These are phyloP conservation scores for Didymella pinodella DNA, from an alignment of 2,329 filamentous ascomycete species.

Conservation along the genomic window DNA sequence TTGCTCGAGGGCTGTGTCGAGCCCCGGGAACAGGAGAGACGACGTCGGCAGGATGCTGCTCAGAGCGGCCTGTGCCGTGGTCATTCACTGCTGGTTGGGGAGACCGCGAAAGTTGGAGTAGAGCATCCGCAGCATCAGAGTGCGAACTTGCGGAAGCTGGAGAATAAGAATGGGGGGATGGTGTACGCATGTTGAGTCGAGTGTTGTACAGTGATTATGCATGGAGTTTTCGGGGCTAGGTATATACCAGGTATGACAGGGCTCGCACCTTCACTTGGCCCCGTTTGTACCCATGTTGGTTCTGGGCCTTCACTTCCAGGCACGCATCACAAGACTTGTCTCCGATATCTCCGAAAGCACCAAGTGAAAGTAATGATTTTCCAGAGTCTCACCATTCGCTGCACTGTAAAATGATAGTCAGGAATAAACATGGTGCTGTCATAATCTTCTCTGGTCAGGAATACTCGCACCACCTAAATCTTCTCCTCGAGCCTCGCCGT, in stretches of 20 bases:
- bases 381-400: too few relatives aligned
- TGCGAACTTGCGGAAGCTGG: background rate
- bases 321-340: too few relatives aligned
- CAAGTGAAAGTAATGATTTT: too few relatives aligned
- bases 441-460: too few relatives aligned
- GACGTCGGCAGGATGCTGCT: background rate
- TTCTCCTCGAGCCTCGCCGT: constrained; percentile 46
- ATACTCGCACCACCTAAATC: constrained; percentile 13
- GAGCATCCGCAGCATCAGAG: background rate
- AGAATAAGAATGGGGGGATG: background rate
- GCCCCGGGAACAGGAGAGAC: background rate
- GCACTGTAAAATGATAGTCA: too few relatives aligned
- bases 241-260: background rate
- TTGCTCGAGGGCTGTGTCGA: background rate
- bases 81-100: background rate
- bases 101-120: constrained; percentile 5
- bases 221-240: background rate
- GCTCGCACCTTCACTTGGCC: background rate
- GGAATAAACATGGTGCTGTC: too few relatives aligned
- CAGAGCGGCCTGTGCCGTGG: too few relatives aligned
- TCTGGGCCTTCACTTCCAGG: background rate
- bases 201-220: background rate
- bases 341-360: too few relatives aligned
- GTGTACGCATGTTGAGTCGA: background rate
- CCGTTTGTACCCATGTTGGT: background rate